These are phyloP conservation scores for Lachnellula suecica DNA, from an alignment of 2,329 filamentous ascomycete species.

Conservation along the genomic window DNA sequence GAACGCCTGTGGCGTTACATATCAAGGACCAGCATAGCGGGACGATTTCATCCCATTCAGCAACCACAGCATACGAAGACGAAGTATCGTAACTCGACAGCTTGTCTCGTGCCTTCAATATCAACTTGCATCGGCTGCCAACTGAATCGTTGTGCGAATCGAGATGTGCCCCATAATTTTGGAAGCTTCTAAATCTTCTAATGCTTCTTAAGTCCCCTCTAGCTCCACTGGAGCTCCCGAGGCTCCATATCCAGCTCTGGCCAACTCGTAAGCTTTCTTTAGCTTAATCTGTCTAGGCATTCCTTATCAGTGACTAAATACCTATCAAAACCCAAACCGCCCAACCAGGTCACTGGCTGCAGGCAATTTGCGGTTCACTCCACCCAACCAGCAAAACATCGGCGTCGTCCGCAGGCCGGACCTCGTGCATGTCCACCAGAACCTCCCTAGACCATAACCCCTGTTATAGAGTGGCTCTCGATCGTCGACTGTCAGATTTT, in stretches of 20 bases:
- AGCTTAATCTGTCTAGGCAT: background rate
- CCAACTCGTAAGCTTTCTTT: background rate
- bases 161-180: background rate
- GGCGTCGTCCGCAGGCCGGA: conserved; percentile 24
- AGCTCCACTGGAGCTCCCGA: no score
- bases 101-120: background rate
- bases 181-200: background rate
- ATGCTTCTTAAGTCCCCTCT: background rate
- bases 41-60: background rate
- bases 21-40: background rate
- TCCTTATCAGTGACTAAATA: conserved; percentile 22
- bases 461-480: conserved; percentile 15
- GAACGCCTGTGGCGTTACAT: background rate
- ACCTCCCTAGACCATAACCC: conserved; percentile 18
- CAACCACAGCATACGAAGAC: background rate
- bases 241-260: background rate
- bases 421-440: conserved; percentile 9
- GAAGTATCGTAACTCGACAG: no score
- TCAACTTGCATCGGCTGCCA: background rate
- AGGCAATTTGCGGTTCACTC: conserved; percentile 18
- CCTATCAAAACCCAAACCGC: conserved; percentile 2
- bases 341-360: conserved; percentile 4
- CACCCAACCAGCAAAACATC: conserved; percentile 16
- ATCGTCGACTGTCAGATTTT: conserved; percentile 8
- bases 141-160: background rate